Base-by-base conservation (phyloP, 129 eudicot species). In the Tagetes erecta region DNA sequence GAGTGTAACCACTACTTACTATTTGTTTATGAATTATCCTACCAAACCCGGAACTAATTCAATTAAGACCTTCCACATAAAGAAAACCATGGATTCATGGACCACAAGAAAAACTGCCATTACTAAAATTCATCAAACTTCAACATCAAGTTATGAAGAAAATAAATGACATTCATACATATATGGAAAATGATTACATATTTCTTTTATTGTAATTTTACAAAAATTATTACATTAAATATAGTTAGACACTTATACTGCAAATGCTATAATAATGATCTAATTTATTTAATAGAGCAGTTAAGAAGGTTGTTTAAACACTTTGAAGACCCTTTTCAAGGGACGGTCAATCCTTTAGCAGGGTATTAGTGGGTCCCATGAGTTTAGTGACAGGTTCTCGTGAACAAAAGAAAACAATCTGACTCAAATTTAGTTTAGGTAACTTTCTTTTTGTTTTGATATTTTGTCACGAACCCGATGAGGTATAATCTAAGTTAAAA, bases 91-190 rank as follows among this genome's bases (percentile, higher is more conserved):
- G 42, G 14, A 35, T 12, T 34, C 66, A 60, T 35, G 78, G 78
- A 65, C 83, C 78, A 79, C 83, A 46, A 58, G 41, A 69, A 68
- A 57, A 27, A 9, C 30, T 56, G 38, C 45, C 74, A 68, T 45
- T 55, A 57, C 40, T 37, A 37, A 77, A 77, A 65, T 34, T 20
- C 35, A 20, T 69, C 69, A 79, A 40, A 65, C 34, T 42, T 72
- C 72, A 51, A 14, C 51, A 78, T 65, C 67, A 77, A 37, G 57
- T 37, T 45, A 34, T 57, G 70, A 36, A 58, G 70, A 36, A 40
- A 72, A 14, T 72, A 33, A 79, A 72, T 79, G 63, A 37, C 77
- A 42, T 35, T 13, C n/a, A 53, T 55, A 79, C 68, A 52, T 41
- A 72, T 64, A 53, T 13, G 62, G 73, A 71, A 77, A 71, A 63